Evolutionary conservation across 805 yeast species (phyloP), one percentile per base, ranked within the genome.

Genomic region (Saturnispora silvae): DNA sequence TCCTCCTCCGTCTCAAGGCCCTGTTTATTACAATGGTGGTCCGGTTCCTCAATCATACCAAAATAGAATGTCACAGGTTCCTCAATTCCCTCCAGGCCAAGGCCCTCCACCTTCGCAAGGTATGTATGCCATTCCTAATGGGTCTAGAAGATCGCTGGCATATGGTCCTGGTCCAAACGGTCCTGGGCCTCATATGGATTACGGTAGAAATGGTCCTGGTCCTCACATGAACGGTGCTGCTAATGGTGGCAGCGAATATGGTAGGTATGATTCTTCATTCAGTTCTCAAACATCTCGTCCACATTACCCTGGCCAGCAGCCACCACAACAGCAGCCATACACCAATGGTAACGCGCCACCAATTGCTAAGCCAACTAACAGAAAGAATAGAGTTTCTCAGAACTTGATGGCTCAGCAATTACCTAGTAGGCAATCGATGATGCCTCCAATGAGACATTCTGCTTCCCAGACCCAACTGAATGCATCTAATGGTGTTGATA

Each of bases 361-460:
- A n/a, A n/a, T 15, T 19, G 23, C 37, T 24, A 38, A 35, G 27
- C 47, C 66, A 26, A 61, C 71, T n/a, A 59, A 66, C 4, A 55
- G 72, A 45, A 67, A 67, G 51, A 63, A 63, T 40, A 40, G 72
- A 43, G 64, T 62, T 42, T 64, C 70, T 1, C 52, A 63, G 2
- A 44, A 53, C 4, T 48, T 59, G 43, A 53, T 64, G 29, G 40
- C 48, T 5, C 51, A 48, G 19, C 42, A 46, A 10, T 36, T 8
- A 16, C 51, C 54, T 26, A 40, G 40, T 35, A 47, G 60, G 37
- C 50, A 47, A 33, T 55, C 59, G 7, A 52, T 53, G 55, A 54
- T 52, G 50, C 60, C 59, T 9, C 38, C 32, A 19, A 23, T 23
- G 25, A 11, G 25, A 23, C 25, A 23, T 8, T 17, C 31, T n/a